These are phyloP conservation scores for Pouteria glomerata DNA, from an alignment of 148 eudicot genomes.

Conservation along the genomic window DNA sequence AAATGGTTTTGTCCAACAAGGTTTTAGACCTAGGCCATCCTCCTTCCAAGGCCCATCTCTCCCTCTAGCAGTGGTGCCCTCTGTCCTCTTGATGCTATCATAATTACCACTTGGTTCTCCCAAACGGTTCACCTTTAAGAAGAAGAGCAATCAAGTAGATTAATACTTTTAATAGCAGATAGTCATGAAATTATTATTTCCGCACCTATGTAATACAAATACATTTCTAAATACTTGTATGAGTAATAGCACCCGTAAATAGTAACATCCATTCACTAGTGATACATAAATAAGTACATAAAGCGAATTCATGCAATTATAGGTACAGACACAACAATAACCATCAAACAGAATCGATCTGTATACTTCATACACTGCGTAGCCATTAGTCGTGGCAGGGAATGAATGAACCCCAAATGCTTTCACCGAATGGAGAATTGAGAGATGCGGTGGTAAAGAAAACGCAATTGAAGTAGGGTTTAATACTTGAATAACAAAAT, in stretches of 20 bases:
- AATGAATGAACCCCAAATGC: not conserved
- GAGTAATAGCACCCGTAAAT: too few relatives aligned
- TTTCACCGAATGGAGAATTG: not conserved
- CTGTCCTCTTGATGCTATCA: slow-evolving; percentile 27
- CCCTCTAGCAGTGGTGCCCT: slow-evolving; percentile 22
- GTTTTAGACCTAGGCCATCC: slow-evolving; percentile 51
- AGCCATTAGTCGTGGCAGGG: too few relatives aligned
- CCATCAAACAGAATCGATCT: not conserved
- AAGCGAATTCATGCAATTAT: not conserved
- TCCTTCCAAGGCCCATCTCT: slow-evolving; percentile 59
- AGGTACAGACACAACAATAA: not conserved
- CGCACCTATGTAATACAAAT: not conserved
- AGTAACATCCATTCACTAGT: too few relatives aligned
- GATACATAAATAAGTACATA: not conserved
- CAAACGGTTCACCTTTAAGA: slow-evolving; percentile 27
- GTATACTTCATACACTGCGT: not conserved
- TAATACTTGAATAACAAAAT: too few relatives aligned
- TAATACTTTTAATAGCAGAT: not conserved
- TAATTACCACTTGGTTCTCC: slow-evolving; percentile 20
- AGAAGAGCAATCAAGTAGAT: not conserved
- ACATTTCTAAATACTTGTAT: too few relatives aligned
- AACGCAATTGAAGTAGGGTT: not conserved
- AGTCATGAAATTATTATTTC: not conserved
- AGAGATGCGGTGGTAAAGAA: not conserved
- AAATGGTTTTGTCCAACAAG: slow-evolving; percentile 71